Evolutionary conservation across 2,329 filamentous ascomycete genomes (phyloP).

Genomic region (Triangularia setosa): DNA sequence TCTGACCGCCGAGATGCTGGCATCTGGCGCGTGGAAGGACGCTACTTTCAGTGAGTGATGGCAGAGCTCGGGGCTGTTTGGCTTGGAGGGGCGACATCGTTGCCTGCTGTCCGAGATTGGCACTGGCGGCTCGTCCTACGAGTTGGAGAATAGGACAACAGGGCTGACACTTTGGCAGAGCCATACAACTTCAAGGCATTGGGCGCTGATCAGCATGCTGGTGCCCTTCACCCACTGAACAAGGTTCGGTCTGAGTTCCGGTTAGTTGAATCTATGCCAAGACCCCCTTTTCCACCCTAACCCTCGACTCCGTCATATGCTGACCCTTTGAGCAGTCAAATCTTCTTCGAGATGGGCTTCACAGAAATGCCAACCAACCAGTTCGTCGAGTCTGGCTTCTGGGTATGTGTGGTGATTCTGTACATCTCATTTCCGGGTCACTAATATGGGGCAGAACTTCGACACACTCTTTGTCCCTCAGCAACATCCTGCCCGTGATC

Average conservation of each 20-base stretch:
- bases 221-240: constrained; percentile 69
- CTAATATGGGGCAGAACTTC: constrained; percentile 62
- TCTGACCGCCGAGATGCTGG: constrained; percentile 88
- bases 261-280: constrained; percentile 5
- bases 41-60: constrained; percentile 63
- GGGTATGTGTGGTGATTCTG: constrained; percentile 33
- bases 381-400: constrained; percentile 96
- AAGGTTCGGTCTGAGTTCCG: constrained; percentile 91
- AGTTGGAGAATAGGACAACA: not conserved
- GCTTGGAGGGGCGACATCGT: not conserved
- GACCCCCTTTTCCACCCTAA: not conserved
- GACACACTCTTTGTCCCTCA: constrained; percentile 94
- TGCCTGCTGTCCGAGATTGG: not conserved
- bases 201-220: constrained; percentile 57
- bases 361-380: constrained; percentile 95
- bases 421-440: not conserved
- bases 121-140: not conserved
- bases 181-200: constrained; percentile 53
- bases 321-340: constrained; percentile 54
- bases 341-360: constrained; percentile 99
- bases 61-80: not conserved
- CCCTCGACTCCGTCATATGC: not conserved
- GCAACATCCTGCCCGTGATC: constrained; percentile 93
- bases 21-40: constrained; percentile 85
- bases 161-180: constrained; percentile 38